Conservation (phyloP, 495 filamentous ascomycete genomes). For the Bryoglossum gracile region DNA sequence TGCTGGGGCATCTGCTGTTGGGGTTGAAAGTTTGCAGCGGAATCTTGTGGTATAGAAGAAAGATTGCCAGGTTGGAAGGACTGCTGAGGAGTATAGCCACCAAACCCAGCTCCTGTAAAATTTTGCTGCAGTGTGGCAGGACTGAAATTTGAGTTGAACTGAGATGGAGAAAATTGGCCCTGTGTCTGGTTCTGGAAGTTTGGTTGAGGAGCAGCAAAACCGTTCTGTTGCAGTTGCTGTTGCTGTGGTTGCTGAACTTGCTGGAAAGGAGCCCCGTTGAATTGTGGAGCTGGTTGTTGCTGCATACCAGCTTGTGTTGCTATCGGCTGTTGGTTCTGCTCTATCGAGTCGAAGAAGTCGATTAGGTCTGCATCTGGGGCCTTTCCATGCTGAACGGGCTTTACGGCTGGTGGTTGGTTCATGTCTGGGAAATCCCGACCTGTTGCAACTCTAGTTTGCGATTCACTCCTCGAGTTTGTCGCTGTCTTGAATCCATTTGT, state of each 20-base stretch:
- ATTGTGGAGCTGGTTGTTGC: conserved; percentile 34
- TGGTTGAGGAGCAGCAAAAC: conserved; percentile 26
- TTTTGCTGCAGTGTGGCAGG: conserved; percentile 46
- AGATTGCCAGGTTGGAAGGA: conserved; percentile 45
- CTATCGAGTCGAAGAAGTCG: conserved; percentile 97
- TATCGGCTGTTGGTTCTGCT: conserved; percentile 63
- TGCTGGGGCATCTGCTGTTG: conserved; percentile 29
- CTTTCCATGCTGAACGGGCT: conserved; percentile 41
- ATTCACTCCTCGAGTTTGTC: conserved; percentile 15
- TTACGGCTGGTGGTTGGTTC: conserved; percentile 26
- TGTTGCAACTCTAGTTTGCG: conserved; percentile 16
- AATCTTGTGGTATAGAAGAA: conserved; percentile 60
- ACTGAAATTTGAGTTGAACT: conserved; percentile 26
- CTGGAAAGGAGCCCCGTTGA: conserved; percentile 43
- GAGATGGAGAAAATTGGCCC: conserved; percentile 31
- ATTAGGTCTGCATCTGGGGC: conserved; percentile 78
- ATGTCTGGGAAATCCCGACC: conserved; percentile 28
- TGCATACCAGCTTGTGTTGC: conserved; percentile 29
- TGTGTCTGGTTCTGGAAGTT: conserved; percentile 42
- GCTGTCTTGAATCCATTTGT: conserved; percentile 15
- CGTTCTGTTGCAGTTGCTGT: conserved; percentile 27
- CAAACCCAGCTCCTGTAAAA: conserved; percentile 79
- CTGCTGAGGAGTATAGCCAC: conserved; percentile 68
- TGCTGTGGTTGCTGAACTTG: conserved; percentile 32
- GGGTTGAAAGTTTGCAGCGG: conserved; percentile 30